phyloP scores from a whole-genome alignment of 1,284 basidiomycete genomes.

The Cystobasidium pallidum region DNA sequence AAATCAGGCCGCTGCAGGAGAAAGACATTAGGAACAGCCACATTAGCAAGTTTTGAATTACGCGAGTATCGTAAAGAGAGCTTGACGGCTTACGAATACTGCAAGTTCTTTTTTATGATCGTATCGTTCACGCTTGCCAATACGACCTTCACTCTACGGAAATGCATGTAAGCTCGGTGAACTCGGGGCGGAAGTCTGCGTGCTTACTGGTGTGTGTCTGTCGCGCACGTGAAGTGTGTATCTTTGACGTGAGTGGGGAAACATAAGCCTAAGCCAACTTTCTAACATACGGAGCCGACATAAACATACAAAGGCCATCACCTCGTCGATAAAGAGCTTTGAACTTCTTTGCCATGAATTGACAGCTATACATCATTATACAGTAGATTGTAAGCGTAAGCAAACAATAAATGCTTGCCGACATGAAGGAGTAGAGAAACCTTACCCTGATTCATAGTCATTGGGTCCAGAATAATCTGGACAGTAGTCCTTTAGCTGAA shows the following conservation, averaged over 20 bases:
- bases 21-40: neutral
- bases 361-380: constrained; percentile 47
- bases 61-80: neutral
- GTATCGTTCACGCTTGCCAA: constrained; percentile 55
- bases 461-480: constrained; percentile 48
- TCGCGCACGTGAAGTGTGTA: constrained; percentile 55
- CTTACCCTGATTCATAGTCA: constrained; percentile 51
- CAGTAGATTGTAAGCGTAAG: neutral
- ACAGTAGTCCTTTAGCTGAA: constrained; percentile 45
- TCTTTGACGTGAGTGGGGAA: neutral
- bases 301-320: constrained; percentile 53
- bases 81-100: constrained; percentile 25
- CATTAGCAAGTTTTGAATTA: neutral
- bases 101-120: constrained; percentile 47
- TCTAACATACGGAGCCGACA: neutral
- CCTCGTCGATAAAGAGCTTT: constrained; percentile 53
- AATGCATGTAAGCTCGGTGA: neutral
- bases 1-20: neutral
- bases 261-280: neutral
- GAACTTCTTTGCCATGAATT: constrained; percentile 55
- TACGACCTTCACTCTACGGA: constrained; percentile 53
- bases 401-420: neutral
- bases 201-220: constrained; percentile 49
- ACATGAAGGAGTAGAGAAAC: neutral
- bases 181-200: constrained; percentile 25